These are phyloP conservation scores for Xylaria intraflava DNA, from an alignment of 495 filamentous ascomycete species.

Conservation along the genomic window DNA sequence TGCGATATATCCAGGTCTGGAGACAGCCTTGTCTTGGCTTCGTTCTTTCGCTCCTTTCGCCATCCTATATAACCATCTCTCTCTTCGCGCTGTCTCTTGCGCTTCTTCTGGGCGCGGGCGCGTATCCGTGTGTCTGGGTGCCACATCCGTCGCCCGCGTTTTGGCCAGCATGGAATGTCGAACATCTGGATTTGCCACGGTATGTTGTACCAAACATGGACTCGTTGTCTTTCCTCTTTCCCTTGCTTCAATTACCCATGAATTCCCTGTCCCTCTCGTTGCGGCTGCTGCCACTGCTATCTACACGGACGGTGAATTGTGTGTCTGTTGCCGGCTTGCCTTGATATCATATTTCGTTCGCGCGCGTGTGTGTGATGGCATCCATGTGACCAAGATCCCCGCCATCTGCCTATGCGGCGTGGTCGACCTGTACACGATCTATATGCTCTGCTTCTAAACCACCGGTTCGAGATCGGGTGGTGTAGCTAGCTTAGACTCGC, in stretches of 20 bases:
- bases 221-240: neutral
- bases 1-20: constrained; percentile 8
- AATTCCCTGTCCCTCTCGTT: neutral
- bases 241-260: neutral
- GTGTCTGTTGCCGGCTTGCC: constrained; percentile 1
- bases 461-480: neutral
- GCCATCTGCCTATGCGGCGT: neutral
- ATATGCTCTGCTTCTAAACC: neutral
- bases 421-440: neutral
- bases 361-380: constrained; percentile 5
- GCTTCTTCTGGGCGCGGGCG: neutral
- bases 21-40: constrained; percentile 6
- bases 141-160: neutral
- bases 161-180: neutral
- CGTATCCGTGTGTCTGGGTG: neutral
- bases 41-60: constrained; percentile 5
- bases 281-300: neutral
- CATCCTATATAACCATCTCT: neutral
- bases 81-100: neutral
- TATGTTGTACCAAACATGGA: neutral
- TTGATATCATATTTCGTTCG: neutral
- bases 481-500: constrained; percentile 1
- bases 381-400: constrained; percentile 1
- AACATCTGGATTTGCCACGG: neutral
- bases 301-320: constrained; percentile 6